phyloP scores from a whole-genome alignment of 805 yeast species.

The Sugiyamaella mastotermitis region DNA sequence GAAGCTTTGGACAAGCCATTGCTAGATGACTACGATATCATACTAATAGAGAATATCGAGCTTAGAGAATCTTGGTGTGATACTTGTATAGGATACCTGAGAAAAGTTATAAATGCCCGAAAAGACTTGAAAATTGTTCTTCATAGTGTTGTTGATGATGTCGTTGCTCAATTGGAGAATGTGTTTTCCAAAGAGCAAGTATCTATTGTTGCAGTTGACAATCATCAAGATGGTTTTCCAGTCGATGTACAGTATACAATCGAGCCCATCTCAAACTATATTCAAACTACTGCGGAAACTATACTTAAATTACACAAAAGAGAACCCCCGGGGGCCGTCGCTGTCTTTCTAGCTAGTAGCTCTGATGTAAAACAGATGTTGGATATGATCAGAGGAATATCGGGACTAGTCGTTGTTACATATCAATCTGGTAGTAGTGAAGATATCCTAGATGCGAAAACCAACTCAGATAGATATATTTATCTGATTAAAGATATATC shows the following conservation, averaged over 20 bases:
- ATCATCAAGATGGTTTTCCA: not conserved
- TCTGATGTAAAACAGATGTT: constrained; percentile 1
- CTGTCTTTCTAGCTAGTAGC: constrained; percentile 4
- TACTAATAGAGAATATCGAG: constrained; percentile 84
- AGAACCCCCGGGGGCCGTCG: constrained; percentile 40
- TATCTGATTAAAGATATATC: not conserved
- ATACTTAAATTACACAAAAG: constrained; percentile 49
- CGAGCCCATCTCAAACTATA: constrained; percentile 60
- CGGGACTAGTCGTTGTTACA: not conserved
- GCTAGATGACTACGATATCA: constrained; percentile 57
- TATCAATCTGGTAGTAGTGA: not conserved
- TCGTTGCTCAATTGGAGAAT: too few relatives aligned
- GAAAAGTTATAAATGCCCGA: constrained; percentile 46
- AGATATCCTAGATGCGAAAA: not conserved
- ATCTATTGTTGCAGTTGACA: not conserved
- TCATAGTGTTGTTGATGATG: constrained; percentile 3
- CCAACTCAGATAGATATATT: not conserved
- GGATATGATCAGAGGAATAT: not conserved
- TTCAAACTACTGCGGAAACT: constrained; percentile 67
- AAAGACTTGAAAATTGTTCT: constrained; percentile 40
- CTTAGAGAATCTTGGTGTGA: constrained; percentile 74
- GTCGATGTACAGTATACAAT: constrained; percentile 50
- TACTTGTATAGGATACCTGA: constrained; percentile 62
- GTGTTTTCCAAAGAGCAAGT: constrained; percentile 37
- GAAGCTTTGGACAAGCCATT: constrained; percentile 59